A percentile compares a stretch with the other conserved stretches of the same genome.
These are phyloP conservation scores for Yamadazyma songkhlaensis DNA, from an alignment of 1,139 yeast genomes.

Conservation along the genomic window DNA sequence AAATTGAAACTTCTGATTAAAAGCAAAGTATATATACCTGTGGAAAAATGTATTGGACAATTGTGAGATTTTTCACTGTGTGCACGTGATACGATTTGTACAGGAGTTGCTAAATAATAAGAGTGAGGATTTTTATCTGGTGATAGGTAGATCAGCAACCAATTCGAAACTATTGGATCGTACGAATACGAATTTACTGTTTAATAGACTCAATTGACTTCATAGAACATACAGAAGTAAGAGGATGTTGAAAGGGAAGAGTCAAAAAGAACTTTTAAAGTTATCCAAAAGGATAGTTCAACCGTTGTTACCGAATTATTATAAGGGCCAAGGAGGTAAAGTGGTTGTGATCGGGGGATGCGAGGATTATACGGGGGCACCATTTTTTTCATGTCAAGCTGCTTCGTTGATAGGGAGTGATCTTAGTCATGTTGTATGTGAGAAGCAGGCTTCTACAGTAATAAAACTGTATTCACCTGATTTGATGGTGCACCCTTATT, in stretches of 20 bases:
- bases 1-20: neutral
- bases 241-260: conserved; percentile 25
- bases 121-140: neutral
- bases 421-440: conserved; percentile 84
- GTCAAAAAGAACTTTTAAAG: conserved; percentile 46
- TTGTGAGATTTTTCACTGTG: neutral
- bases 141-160: neutral
- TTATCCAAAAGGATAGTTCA: conserved; percentile 62
- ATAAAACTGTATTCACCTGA: conserved; percentile 91
- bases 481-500: conserved; percentile 92
- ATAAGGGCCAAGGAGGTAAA: conserved; percentile 93
- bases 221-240: too few relatives aligned
- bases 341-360: conserved; percentile 90
- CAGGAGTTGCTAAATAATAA: conserved; percentile 1
- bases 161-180: too few relatives aligned
- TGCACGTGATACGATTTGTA: neutral
- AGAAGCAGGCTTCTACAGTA: conserved; percentile 68
- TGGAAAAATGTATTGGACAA: neutral
- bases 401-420: conserved; percentile 87
- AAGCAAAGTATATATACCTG: neutral
- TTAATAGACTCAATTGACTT: too few relatives aligned
- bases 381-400: conserved; percentile 84
- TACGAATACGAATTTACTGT: too few relatives aligned
- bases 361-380: conserved; percentile 96
- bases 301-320: conserved; percentile 67